phyloP scores from a whole-genome alignment of 2,329 filamentous ascomycete species.

The Zasmidium citrigriseum region DNA sequence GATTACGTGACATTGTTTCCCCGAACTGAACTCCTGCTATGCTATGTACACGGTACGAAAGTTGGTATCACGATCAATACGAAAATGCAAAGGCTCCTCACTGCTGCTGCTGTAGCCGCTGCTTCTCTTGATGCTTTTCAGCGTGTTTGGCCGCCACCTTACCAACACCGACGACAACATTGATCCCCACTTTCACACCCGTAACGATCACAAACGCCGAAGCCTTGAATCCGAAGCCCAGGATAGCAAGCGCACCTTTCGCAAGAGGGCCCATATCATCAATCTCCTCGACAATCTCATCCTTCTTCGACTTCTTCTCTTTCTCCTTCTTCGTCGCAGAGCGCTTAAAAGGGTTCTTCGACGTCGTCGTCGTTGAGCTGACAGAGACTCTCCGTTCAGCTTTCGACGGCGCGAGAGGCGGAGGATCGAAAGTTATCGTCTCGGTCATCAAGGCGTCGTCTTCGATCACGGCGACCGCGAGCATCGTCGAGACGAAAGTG shows the following conservation, averaged over 20 bases:
- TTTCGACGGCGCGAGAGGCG: constrained; percentile 25
- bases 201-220: constrained; percentile 45
- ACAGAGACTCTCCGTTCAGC: constrained; percentile 7
- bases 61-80: not conserved
- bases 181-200: constrained; percentile 43
- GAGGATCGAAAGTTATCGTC: constrained; percentile 34
- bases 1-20: not conserved
- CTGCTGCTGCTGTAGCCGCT: too few species aligned
- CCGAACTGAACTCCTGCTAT: too few species aligned
- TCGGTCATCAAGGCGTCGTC: constrained; percentile 34
- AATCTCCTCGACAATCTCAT: constrained; percentile 24
- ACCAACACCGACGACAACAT: constrained; percentile 38
- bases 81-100: not conserved
- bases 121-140: not conserved
- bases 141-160: constrained; percentile 23
- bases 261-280: constrained; percentile 42
- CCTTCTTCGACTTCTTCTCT: constrained; percentile 13
- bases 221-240: constrained; percentile 45
- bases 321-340: constrained; percentile 18
- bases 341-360: constrained; percentile 15
- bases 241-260: constrained; percentile 40
- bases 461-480: constrained; percentile 50
- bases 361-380: constrained; percentile 5
- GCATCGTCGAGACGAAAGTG: constrained; percentile 43
- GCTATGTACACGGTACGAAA: not conserved